Evolutionary conservation across 257 asterid species (phyloP).

Genomic region (Catharanthus roseus): DNA sequence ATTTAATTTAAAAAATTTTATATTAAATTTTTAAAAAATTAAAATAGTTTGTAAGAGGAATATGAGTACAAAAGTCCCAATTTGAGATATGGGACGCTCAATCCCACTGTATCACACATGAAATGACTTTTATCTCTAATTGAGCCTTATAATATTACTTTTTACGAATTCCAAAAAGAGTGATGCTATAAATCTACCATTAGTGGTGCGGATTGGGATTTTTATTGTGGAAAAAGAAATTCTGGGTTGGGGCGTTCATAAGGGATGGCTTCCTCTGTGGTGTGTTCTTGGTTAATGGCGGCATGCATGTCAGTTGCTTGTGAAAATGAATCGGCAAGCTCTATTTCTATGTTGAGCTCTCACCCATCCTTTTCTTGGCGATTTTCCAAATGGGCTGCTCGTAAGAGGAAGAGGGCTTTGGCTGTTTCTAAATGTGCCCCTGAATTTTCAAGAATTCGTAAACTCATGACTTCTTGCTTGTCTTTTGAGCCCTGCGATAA

Average conservation of each 20-base stretch:
- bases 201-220: background rate
- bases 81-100: too few species aligned
- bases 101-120: too few species aligned
- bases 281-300: constrained; percentile 70
- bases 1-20: too few species aligned
- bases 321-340: constrained; percentile 39
- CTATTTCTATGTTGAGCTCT: constrained; percentile 31
- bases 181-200: too few species aligned
- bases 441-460: constrained; percentile 33
- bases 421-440: constrained; percentile 33
- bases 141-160: too few species aligned
- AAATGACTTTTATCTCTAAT: too few species aligned
- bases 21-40: too few species aligned
- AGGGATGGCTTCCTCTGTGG: constrained; percentile 25
- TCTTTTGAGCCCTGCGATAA: constrained; percentile 54
- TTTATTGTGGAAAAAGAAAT: background rate
- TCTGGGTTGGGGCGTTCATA: background rate
- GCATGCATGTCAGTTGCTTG: constrained; percentile 86
- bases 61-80: too few species aligned
- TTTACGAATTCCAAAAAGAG: too few species aligned
- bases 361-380: constrained; percentile 23
- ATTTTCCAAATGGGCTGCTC: constrained; percentile 43
- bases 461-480: constrained; percentile 44
- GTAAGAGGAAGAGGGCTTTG: constrained; percentile 38
- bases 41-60: too few species aligned